Conservation (phyloP, 805 yeast species). For the Clavispora carvajalis region DNA sequence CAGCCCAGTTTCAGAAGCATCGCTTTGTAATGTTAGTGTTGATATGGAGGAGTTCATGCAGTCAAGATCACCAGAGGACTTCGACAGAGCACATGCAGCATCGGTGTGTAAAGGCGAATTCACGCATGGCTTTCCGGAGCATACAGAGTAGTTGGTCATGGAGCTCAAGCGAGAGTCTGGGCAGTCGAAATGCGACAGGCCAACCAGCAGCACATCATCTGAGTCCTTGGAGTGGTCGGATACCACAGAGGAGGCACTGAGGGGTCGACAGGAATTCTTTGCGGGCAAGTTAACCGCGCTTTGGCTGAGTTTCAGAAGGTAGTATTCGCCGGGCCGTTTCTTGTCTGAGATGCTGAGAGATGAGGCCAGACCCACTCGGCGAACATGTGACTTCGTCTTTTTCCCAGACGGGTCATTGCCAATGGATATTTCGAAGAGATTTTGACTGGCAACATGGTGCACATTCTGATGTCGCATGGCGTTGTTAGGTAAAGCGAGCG, state of each 20-base stretch:
- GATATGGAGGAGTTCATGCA: slow-evolving; percentile 16
- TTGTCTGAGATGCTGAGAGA: slow-evolving; percentile 17
- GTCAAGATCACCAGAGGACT: slow-evolving; percentile 5
- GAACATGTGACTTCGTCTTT: slow-evolving; percentile 15
- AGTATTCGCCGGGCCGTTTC: slow-evolving; percentile 40
- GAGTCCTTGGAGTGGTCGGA: slow-evolving; percentile 25
- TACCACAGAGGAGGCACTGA: slow-evolving; percentile 28
- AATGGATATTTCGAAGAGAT: slow-evolving; percentile 23
- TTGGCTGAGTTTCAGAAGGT: slow-evolving; percentile 25
- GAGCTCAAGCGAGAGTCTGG: slow-evolving; percentile 36
- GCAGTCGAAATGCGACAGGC: slow-evolving; percentile 28
- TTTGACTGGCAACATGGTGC: slow-evolving; percentile 17
- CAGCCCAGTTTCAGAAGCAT: neutral
- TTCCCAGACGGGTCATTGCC: neutral
- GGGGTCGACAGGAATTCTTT: slow-evolving; percentile 16
- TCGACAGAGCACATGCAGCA: too few species aligned
- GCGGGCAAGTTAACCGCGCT: slow-evolving; percentile 16
- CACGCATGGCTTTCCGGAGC: slow-evolving; percentile 6
- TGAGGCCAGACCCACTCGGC: slow-evolving; percentile 25
- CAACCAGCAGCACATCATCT: slow-evolving; percentile 32
- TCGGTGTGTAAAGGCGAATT: slow-evolving; percentile 3
- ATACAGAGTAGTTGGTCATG: slow-evolving; percentile 25
- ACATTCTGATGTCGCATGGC: slow-evolving; percentile 18
- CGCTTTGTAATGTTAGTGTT: slow-evolving; percentile 15
- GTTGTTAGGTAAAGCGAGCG: neutral